Evolutionary conservation across 495 filamentous ascomycete genomes (phyloP).

Genomic region (Polyplosphaeria fusca): DNA sequence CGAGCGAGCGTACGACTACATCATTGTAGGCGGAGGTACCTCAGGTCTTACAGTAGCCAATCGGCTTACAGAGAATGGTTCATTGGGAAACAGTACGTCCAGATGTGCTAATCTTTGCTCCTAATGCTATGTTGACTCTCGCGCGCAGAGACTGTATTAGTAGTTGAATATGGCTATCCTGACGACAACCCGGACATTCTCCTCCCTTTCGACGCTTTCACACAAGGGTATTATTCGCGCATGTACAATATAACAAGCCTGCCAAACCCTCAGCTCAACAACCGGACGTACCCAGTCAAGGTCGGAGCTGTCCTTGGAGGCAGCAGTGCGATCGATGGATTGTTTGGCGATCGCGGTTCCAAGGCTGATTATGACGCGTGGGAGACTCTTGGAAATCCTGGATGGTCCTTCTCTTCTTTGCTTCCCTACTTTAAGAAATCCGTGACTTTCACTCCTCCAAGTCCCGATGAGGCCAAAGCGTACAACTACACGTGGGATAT

Average conservation of each 20-base stretch:
- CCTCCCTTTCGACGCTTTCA: neutral
- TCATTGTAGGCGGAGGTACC: conserved; percentile 9
- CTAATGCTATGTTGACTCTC: no score
- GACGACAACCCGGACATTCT: neutral
- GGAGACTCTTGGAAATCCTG: conserved; percentile 27
- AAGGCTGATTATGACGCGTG: conserved; percentile 14
- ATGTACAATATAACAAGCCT: neutral
- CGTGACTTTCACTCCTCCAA: conserved; percentile 8
- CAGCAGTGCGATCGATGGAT: neutral
- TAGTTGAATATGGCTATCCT: neutral
- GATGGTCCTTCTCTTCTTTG: conserved; percentile 37
- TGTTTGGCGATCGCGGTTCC: neutral
- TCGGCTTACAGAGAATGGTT: conserved; percentile 3
- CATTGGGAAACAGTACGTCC: neutral
- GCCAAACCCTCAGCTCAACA: neutral
- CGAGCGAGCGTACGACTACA: conserved; percentile 18
- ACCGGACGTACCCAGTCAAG: neutral
- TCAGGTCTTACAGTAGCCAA: conserved; percentile 6
- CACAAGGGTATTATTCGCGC: neutral
- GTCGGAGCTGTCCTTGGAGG: conserved; percentile 1
- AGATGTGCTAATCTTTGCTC: neutral
- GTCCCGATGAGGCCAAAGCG: neutral
- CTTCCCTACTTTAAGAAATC: conserved; percentile 27
- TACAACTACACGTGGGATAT: conserved; percentile 42
- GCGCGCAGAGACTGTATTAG: neutral